Evolutionary conservation across 2,329 filamentous ascomycete genomes (phyloP), one percentile per base, ranked within the genome.

Genomic region (Ophiostoma tasmaniense): DNA sequence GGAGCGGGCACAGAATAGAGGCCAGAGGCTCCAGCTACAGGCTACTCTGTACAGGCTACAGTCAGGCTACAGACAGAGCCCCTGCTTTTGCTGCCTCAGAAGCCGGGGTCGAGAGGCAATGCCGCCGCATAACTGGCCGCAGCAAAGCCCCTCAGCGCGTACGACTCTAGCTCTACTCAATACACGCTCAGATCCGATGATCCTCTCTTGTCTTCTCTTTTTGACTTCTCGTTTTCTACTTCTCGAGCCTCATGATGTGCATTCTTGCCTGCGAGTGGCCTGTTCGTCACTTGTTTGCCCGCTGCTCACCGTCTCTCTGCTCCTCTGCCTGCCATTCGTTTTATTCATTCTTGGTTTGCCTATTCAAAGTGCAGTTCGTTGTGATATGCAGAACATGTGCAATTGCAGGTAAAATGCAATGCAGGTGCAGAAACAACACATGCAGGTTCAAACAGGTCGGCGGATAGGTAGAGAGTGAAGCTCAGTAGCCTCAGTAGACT

Each of bases 91-190:
- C 59, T n/a, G 17, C 28, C 20, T 62, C 28, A 35, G 28, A n/a
- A 20, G 28, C 59, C 59, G 28, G 59, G 28, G 59, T 62, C 59
- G 14, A 62, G 59, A 62, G 59, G 70, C 68, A 20, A 52, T 62
- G 67, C 50, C 37, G 70, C 61, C 50, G 70, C 70, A 70, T 71
- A 52, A 71, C 65, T 71, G 68, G 65, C 65, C 67, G 66, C 65
- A 66, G 68, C 55, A 62, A 62, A 35, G 28, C 39, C 28, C 66
- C 68, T 33, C 65, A 62, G 50, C 42, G 25, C 20, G 45, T 22
- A 33, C 22, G 10, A 20, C 66, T 66, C 55, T 33, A 8, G 22
- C 33, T 39, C 14, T 39, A n/a, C n/a, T n/a, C n/a, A n/a, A n/a
- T n/a, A 14, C 37, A 39, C 37, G 37, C 35, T n/a, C n/a, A 33